These are phyloP conservation scores for Xanthoconium purpureum DNA, from an alignment of 768 basidiomycete species.

Conservation along the genomic window DNA sequence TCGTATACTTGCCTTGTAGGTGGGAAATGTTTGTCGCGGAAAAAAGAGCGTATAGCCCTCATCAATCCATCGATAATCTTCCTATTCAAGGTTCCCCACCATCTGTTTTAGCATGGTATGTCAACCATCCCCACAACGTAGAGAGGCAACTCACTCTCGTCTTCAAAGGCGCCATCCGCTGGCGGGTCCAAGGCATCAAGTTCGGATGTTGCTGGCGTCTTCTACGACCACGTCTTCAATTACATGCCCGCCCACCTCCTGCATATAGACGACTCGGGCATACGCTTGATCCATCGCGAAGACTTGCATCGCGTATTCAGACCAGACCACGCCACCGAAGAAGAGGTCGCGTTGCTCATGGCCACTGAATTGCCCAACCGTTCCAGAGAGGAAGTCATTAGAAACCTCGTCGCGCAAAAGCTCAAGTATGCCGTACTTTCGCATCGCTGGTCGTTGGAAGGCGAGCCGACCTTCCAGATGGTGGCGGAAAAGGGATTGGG, in stretches of 20 bases:
- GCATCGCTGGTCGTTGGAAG: constrained; percentile 12
- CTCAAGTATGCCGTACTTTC: constrained; percentile 16
- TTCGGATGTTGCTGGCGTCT: constrained; percentile 3
- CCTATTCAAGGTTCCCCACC: too few relatives aligned
- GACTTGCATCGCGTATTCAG: constrained; percentile 13
- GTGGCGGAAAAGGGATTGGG: constrained; percentile 6
- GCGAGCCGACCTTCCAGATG: constrained; percentile 12
- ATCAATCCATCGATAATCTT: too few relatives aligned
- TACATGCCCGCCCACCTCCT: constrained; percentile 19
- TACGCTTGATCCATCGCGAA: constrained; percentile 12
- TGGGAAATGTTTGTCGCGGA: not conserved
- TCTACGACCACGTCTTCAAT: constrained; percentile 16
- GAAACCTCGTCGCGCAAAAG: constrained; percentile 3
- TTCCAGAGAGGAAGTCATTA: constrained; percentile 6
- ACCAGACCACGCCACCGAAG: constrained; percentile 6
- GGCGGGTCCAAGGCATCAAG: not conserved
- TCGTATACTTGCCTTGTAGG: not conserved
- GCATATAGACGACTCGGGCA: constrained; percentile 3
- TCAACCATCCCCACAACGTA: not conserved
- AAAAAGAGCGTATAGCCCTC: too few relatives aligned
- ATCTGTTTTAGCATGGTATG: not conserved
- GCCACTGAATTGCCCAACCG: not conserved
- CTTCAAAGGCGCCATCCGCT: not conserved
- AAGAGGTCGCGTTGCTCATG: not conserved
- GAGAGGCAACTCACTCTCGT: not conserved